phyloP scores from a whole-genome alignment of 306 rosid species.

The Trichosanthes cucumerina region DNA sequence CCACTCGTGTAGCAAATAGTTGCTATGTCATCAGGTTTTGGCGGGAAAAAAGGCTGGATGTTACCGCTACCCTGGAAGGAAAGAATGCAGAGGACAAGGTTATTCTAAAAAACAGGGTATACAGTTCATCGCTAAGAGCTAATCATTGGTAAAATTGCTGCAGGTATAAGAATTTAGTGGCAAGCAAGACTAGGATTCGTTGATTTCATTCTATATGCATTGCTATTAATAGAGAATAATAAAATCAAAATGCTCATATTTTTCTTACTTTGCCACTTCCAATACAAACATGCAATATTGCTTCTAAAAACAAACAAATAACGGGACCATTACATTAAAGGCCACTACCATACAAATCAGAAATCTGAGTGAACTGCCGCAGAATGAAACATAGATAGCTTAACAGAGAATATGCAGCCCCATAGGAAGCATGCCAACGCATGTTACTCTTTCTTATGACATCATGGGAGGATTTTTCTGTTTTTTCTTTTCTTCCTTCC shows the following conservation, averaged over 20 bases:
- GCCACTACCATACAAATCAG: neutral
- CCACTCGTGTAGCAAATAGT: constrained; percentile 98
- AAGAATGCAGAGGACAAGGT: constrained; percentile 14
- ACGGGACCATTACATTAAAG: neutral
- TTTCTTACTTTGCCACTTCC: neutral
- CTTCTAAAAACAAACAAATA: neutral
- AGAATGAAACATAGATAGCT: neutral
- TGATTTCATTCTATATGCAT: neutral
- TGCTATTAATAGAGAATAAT: neutral
- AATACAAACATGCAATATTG: neutral
- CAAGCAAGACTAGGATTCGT: neutral
- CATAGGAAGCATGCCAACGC: neutral
- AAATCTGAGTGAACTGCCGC: neutral
- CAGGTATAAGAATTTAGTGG: neutral
- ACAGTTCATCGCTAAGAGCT: neutral
- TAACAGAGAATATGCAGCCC: neutral
- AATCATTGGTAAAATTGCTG: neutral
- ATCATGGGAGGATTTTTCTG: neutral
- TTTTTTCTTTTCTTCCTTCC: neutral
- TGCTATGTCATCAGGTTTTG: constrained; percentile 76
- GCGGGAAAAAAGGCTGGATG: constrained; percentile 67
- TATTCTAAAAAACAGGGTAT: neutral
- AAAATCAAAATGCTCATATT: neutral
- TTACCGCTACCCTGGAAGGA: constrained; percentile 64
- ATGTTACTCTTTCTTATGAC: neutral